Evolutionary conservation across 2,329 filamentous ascomycete genomes (phyloP).

Genomic region (Corniculantispora saksenae): DNA sequence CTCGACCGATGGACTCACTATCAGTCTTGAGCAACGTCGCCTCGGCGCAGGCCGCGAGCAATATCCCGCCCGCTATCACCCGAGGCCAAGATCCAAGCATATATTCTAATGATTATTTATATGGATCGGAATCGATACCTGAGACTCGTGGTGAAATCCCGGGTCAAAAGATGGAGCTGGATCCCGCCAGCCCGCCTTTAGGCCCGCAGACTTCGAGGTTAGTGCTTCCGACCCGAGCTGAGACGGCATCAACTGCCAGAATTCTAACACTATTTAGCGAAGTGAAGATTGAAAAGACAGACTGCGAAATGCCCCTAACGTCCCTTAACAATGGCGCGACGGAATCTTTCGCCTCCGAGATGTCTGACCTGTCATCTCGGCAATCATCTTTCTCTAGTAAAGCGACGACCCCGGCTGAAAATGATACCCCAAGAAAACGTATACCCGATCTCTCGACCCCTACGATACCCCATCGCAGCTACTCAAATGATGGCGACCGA

Average conservation of each 20-base stretch:
- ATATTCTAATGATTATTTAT: background rate
- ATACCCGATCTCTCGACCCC: slow-evolving; percentile 21
- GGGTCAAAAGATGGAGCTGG: background rate
- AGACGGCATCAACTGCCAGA: background rate
- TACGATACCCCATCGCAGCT: slow-evolving; percentile 19
- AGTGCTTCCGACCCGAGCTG: background rate
- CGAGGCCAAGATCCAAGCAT: background rate
- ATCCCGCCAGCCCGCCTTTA: background rate
- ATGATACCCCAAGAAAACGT: slow-evolving; percentile 31
- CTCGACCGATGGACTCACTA: slow-evolving; percentile 8
- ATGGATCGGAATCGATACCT: background rate
- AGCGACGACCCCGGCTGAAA: slow-evolving; percentile 61
- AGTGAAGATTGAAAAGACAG: slow-evolving; percentile 9
- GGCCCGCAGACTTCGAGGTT: background rate
- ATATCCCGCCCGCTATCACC: background rate
- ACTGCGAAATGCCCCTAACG: slow-evolving; percentile 2
- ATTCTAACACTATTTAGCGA: background rate
- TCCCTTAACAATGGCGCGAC: slow-evolving; percentile 25
- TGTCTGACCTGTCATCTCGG: slow-evolving; percentile 56
- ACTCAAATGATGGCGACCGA: slow-evolving; percentile 35
- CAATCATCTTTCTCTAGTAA: slow-evolving; percentile 61
- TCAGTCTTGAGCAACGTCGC: background rate
- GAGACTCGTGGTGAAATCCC: background rate
- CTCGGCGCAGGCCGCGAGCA: background rate
- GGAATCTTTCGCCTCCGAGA: slow-evolving; percentile 54